phyloP scores from a whole-genome alignment of 2,329 filamentous ascomycete species.

The Dryadomyces quercivorus region DNA sequence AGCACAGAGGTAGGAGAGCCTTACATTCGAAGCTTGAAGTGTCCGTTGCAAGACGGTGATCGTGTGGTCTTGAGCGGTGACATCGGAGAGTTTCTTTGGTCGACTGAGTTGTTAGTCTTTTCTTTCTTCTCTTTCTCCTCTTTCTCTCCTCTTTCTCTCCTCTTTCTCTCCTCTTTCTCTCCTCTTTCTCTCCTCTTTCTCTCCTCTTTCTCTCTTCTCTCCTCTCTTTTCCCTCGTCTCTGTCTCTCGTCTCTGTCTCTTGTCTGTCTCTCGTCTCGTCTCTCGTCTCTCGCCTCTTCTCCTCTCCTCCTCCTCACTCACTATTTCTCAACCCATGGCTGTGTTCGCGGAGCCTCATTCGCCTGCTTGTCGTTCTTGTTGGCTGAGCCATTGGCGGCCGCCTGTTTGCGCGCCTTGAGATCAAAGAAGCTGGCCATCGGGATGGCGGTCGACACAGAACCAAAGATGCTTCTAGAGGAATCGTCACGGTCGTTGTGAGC shows the following conservation, averaged over 20 bases:
- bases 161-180: slow-evolving; percentile 25
- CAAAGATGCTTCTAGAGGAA: too few species aligned
- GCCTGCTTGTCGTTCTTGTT: slow-evolving; percentile 52
- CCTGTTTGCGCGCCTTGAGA: slow-evolving; percentile 78
- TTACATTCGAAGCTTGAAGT: slow-evolving; percentile 82
- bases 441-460: background rate
- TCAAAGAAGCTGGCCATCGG: slow-evolving; percentile 89
- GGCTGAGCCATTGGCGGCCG: slow-evolving; percentile 50
- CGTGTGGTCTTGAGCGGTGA: slow-evolving; percentile 95
- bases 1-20: background rate
- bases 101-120: slow-evolving; percentile 47
- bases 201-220: background rate
- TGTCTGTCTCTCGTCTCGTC: too few species aligned
- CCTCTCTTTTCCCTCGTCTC: background rate
- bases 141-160: slow-evolving; percentile 12
- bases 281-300: too few species aligned
- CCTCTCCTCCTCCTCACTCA: too few species aligned
- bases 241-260: background rate
- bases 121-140: background rate
- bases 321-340: slow-evolving; percentile 99
- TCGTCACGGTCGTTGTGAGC: background rate
- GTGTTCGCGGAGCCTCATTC: slow-evolving; percentile 53
- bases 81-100: slow-evolving; percentile 85
- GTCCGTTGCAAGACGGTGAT: slow-evolving; percentile 86
- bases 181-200: background rate